Base-by-base conservation (phyloP, 2,329 filamentous ascomycete species). In the Cyclaneusma minus region DNA sequence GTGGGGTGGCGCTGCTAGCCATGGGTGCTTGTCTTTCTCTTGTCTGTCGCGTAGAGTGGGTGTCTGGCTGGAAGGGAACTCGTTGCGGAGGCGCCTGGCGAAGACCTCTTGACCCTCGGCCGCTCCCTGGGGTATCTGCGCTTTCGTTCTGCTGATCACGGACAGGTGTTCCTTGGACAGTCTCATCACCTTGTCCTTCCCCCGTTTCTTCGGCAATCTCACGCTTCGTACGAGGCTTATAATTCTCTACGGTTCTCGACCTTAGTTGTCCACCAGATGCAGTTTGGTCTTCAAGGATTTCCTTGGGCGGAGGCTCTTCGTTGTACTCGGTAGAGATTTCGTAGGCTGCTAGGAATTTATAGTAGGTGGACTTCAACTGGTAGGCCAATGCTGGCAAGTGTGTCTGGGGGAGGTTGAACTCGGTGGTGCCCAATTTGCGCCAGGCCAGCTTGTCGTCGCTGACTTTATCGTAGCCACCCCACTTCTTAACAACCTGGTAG, bases 331-430 rank as follows among this genome's bases (percentile, higher is more conserved):
- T 76, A 24, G 68, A 69, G 43, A 92, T 89, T 52, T 92, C 84
- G 51, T 79, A 93, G 2, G 84, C 83, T 8, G 78, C 77, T 22
- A 93, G 65, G 42, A 87, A 83, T 50, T 83, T 85, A 59, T 91
- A 91, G 56, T 89, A 93, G 35, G 79, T 73, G 29, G 79, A 77
- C 55, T 93, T 93, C 29, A 92, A 59, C 32, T 78, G 68, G 53
- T 91, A 92, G 9, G 82, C 83, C 32, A 83, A 71, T n/a, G 82
- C 81, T 5, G 82, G 67, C 33, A 81, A 71, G 45, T 87, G 84
- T 42, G 67, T 64, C 29, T 72, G 73, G 44, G 71, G 71, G 35
- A 85, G 68, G 25, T 80, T 70, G 30, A 92, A 75, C 40, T 84
- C 74, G 28, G 73, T 64, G 8, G 77, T 7, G 12, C 42, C 80